Evolutionary conservation across 305 asterid species (phyloP), one percentile per base, ranked within the genome.

Genomic region (Fraxinus floribunda): DNA sequence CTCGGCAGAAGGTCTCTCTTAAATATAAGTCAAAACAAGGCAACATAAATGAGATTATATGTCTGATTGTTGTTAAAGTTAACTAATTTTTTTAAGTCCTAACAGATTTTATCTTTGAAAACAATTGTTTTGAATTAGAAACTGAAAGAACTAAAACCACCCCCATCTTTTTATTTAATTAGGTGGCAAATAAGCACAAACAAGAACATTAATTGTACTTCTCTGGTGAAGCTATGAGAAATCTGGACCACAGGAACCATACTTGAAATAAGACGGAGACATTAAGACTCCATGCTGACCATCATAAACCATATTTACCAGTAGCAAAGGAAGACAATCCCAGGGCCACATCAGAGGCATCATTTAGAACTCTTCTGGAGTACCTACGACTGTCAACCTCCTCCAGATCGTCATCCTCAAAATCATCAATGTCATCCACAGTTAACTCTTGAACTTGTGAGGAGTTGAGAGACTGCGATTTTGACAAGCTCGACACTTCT

Each of bases 291-390:
- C 22, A 34, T 1, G 76, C 41, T 36, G 75, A 66, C 36, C 82
- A 79, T 26, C 57, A 44, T 41, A 20, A 82, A 79, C 81, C 35
- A 71, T 70, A 82, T 87, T 82, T 87, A 93, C 99, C 98, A 76
- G 99, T 91, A 77, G 92, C 88, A 89, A 94, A 94, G 38, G 97
- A 88, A 73, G 98, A 95, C 92, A 96, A 86, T 84, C 88, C 93
- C 66, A 91, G 85, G 60, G 90, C 95, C 88, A 96, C 93, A 88
- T 94, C 98, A 82, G 95, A 89, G 76, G 99, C 97, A 87, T 94
- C 99, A 90, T 94, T 93, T 68, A 93, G 89, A 88, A 92, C 97
- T 86, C 99, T 92, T 88, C 99, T 91, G 82, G 99, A 94, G 89
- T 96, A 96, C 85, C 93, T 87, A 75, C 78, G 93, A 83, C 93